Evolutionary conservation across 2,329 filamentous ascomycete genomes (phyloP).

Genomic region (Colletotrichum sansevieriae): DNA sequence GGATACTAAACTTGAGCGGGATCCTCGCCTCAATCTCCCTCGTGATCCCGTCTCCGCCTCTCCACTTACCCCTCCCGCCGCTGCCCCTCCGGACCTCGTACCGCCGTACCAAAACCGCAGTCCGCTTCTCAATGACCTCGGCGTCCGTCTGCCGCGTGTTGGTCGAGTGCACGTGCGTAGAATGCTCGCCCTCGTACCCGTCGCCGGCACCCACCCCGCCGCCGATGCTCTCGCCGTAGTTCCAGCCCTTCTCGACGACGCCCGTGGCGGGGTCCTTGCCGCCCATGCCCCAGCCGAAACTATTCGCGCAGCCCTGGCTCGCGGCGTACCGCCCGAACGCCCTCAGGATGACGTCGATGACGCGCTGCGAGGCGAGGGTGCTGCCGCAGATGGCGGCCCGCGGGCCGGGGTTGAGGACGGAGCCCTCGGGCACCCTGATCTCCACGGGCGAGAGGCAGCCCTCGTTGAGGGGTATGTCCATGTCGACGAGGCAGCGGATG

Average conservation of each 20-base stretch:
- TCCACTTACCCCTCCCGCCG: slow-evolving; percentile 49
- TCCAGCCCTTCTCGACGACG: slow-evolving; percentile 42
- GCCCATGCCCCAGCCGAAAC: slow-evolving; percentile 52
- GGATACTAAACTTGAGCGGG: slow-evolving; percentile 51
- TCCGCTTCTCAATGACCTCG: slow-evolving; percentile 52
- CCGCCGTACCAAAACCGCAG: slow-evolving; percentile 50
- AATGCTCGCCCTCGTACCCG: slow-evolving; percentile 47
- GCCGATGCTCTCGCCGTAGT: slow-evolving; percentile 51
- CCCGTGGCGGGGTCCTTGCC: slow-evolving; percentile 47
- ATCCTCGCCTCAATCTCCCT: slow-evolving; percentile 53
- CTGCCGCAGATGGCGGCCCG: slow-evolving; percentile 67
- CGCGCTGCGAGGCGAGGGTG: slow-evolving; percentile 59
- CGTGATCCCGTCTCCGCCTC: slow-evolving; percentile 51
- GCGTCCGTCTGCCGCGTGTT: slow-evolving; percentile 51
- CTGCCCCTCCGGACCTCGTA: slow-evolving; percentile 48
- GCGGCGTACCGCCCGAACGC: slow-evolving; percentile 47
- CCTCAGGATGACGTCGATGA: slow-evolving; percentile 51
- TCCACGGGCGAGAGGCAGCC: slow-evolving; percentile 53
- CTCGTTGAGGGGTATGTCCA: slow-evolving; percentile 56
- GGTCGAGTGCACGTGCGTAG: slow-evolving; percentile 50
- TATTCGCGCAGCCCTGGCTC: slow-evolving; percentile 50
- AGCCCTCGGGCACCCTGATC: slow-evolving; percentile 49
- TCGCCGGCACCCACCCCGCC: slow-evolving; percentile 52
- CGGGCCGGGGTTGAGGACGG: slow-evolving; percentile 51
- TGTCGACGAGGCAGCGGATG: slow-evolving; percentile 52